These are phyloP conservation scores for Ceratobasidium sp. DNA, from an alignment of 1,284 basidiomycete genomes.

Conservation along the genomic window DNA sequence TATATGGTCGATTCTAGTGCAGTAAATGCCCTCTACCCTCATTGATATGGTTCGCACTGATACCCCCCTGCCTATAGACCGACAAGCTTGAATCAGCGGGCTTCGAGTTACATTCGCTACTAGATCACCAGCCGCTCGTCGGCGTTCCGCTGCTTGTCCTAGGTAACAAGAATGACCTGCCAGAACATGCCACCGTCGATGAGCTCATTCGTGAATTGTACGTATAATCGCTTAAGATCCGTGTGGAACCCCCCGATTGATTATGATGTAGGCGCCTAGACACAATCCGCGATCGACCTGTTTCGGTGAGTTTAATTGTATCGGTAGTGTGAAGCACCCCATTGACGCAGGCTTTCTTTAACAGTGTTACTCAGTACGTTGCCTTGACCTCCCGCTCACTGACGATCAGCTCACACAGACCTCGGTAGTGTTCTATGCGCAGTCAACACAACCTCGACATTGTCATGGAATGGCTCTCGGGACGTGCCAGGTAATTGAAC, in stretches of 20 bases:
- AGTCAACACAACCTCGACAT: slow-evolving; percentile 88
- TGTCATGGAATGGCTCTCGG: slow-evolving; percentile 63
- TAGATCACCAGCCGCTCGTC: slow-evolving; percentile 77
- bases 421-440: slow-evolving; percentile 87
- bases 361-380: slow-evolving; percentile 83
- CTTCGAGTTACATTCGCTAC: slow-evolving; percentile 90
- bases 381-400: slow-evolving; percentile 52
- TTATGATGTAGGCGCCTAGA: slow-evolving; percentile 48
- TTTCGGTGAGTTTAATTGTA: slow-evolving; percentile 76
- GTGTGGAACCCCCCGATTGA: slow-evolving; percentile 20
- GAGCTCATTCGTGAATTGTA: slow-evolving; percentile 89
- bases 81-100: slow-evolving; percentile 88
- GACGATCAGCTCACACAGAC: slow-evolving; percentile 49
- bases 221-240: slow-evolving; percentile 54
- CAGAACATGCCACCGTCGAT: slow-evolving; percentile 83
- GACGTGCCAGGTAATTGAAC: slow-evolving; percentile 45
- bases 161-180: slow-evolving; percentile 96
- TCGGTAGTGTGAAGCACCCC: not conserved
- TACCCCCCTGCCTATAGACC: slow-evolving; percentile 60
- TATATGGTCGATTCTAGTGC: slow-evolving; percentile 93
- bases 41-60: not conserved
- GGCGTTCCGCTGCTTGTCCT: slow-evolving; percentile 92
- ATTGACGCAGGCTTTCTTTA: slow-evolving; percentile 42
- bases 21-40: slow-evolving; percentile 59
- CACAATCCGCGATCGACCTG: slow-evolving; percentile 65